Conservation (phyloP, 2,329 filamentous ascomycete genomes). For the Canariomyces notabilis region DNA sequence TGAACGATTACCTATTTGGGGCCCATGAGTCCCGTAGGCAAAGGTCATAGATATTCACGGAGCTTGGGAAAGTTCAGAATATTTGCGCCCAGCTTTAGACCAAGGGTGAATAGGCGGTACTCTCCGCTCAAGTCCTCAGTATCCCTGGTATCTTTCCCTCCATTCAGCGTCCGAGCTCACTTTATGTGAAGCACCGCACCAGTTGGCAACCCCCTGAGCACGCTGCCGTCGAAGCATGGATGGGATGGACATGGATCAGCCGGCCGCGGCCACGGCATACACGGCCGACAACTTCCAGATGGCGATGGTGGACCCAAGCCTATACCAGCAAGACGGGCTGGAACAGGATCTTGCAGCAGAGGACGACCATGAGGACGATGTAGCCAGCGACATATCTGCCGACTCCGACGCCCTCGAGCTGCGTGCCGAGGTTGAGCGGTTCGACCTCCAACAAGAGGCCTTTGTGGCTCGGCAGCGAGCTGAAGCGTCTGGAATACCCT, state of each 20-base stretch:
- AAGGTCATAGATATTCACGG: no score
- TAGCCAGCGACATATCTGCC: slow-evolving; percentile 29
- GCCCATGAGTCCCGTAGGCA: no score
- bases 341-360: slow-evolving; percentile 10
- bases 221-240: slow-evolving; percentile 4
- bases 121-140: no score
- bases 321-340: slow-evolving; percentile 1
- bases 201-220: neutral
- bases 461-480: slow-evolving; percentile 31
- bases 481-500: slow-evolving; percentile 14
- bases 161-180: neutral
- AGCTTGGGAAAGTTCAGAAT: no score
- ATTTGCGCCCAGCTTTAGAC: no score
- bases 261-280: neutral
- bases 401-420: slow-evolving; percentile 40
- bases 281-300: slow-evolving; percentile 5
- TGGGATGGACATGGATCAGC: slow-evolving; percentile 19
- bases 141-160: no score
- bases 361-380: slow-evolving; percentile 23
- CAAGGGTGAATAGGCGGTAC: no score
- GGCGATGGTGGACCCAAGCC: slow-evolving; percentile 15
- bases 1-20: no score
- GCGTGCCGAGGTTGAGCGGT: slow-evolving; percentile 35
- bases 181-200: neutral
- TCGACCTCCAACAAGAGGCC: slow-evolving; percentile 33